phyloP scores from a whole-genome alignment of 2,329 filamentous ascomycete genomes.

The Claviceps maximensis region DNA sequence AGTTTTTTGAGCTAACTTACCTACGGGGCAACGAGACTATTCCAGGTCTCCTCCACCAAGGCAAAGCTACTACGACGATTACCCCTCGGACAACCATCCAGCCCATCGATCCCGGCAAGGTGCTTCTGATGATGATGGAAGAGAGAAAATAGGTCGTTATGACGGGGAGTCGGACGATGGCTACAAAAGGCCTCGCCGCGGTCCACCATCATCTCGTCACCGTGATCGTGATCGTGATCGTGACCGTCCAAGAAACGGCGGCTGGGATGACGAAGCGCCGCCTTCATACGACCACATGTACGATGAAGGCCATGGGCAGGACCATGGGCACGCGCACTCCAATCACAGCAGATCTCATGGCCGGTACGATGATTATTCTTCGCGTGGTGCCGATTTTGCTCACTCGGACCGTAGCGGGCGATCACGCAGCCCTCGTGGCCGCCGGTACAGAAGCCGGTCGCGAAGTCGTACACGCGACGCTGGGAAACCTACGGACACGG shows the following conservation, averaged over 20 bases:
- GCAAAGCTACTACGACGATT: slow-evolving; percentile 24
- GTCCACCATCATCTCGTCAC: slow-evolving; percentile 2
- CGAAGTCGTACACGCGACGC: slow-evolving; percentile 23
- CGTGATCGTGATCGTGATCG: neutral
- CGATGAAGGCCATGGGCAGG: slow-evolving; percentile 16
- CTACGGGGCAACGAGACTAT: slow-evolving; percentile 28
- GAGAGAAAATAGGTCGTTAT: slow-evolving; percentile 13
- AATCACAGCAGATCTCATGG: slow-evolving; percentile 8
- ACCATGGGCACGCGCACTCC: slow-evolving; percentile 14
- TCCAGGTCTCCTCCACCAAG: slow-evolving; percentile 30
- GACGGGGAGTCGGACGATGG: slow-evolving; percentile 18
- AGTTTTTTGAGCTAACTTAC: slow-evolving; percentile 30
- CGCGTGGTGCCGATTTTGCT: slow-evolving; percentile 6
- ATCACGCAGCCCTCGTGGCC: slow-evolving; percentile 15
- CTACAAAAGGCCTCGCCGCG: slow-evolving; percentile 12
- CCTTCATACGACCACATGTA: slow-evolving; percentile 23
- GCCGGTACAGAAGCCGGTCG: slow-evolving; percentile 19
- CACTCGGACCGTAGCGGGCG: slow-evolving; percentile 5
- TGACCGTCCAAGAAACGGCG: slow-evolving; percentile 10
- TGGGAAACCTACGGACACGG: slow-evolving; percentile 33
- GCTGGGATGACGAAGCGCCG: slow-evolving; percentile 18
- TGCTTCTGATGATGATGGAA: slow-evolving; percentile 12
- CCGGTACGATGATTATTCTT: slow-evolving; percentile 11
- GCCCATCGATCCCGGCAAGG: slow-evolving; percentile 14
- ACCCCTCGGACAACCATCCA: slow-evolving; percentile 10